Evolutionary conservation across 176 grass and related monocot species (phyloP).

Genomic region (Avena sativa): DNA sequence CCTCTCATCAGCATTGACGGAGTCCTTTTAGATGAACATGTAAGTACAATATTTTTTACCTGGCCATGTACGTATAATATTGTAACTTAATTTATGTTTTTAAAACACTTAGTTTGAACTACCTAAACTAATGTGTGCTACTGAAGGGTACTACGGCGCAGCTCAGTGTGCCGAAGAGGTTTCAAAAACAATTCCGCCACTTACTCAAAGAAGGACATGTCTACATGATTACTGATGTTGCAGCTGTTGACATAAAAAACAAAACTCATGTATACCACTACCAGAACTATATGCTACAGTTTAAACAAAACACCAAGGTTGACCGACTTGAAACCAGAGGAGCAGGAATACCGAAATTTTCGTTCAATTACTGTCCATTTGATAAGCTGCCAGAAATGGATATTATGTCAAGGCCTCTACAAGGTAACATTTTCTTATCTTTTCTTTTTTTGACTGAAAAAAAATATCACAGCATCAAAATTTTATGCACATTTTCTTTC

Average conservation of each 20-base stretch:
- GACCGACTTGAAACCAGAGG: neutral
- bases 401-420: neutral
- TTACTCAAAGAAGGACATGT: neutral
- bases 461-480: neutral
- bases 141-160: neutral
- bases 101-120: no score
- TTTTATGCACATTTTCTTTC: neutral
- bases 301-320: neutral
- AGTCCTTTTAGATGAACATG: neutral
- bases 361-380: neutral
- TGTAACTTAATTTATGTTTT: neutral
- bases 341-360: neutral
- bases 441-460: neutral
- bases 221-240: neutral
- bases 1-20: conserved; percentile 6
- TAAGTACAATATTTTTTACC: neutral
- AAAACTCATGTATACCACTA: neutral
- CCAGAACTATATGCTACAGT: neutral
- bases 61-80: neutral
- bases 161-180: neutral
- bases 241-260: neutral
- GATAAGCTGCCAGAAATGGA: neutral
- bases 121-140: neutral
- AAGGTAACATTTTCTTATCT: neutral
- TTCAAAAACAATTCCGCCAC: neutral